phyloP scores from a whole-genome alignment of 2,329 filamentous ascomycete species.

The Ascosphaera apis region DNA sequence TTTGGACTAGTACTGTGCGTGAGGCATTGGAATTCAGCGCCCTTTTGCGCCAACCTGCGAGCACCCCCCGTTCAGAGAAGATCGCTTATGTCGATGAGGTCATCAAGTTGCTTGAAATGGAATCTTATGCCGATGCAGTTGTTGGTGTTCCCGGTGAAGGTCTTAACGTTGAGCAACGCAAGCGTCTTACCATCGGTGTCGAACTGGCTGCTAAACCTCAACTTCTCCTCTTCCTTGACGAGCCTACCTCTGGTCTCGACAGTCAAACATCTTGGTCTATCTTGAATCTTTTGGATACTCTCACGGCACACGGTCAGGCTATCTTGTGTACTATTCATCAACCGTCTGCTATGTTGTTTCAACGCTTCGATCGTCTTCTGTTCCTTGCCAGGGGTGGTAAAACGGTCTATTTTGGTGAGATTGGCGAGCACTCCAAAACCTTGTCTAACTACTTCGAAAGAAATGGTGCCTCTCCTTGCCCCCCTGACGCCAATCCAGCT shows the following conservation, averaged over 20 bases:
- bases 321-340: slow-evolving; percentile 97
- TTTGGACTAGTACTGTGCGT: slow-evolving; percentile 63
- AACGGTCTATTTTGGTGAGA: slow-evolving; percentile 47
- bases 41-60: slow-evolving; percentile 56
- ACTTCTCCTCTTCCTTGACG: slow-evolving; percentile 75
- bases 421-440: slow-evolving; percentile 34
- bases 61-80: slow-evolving; percentile 54
- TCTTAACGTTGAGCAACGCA: slow-evolving; percentile 39
- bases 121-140: slow-evolving; percentile 69
- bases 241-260: slow-evolving; percentile 85
- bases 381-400: slow-evolving; percentile 42
- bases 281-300: slow-evolving; percentile 64
- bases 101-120: slow-evolving; percentile 76
- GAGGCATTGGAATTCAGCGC: slow-evolving; percentile 77
- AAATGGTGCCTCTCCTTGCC: slow-evolving; percentile 37
- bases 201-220: slow-evolving; percentile 83
- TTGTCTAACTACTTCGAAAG: slow-evolving; percentile 40
- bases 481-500: slow-evolving; percentile 43
- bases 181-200: slow-evolving; percentile 81
- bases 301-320: slow-evolving; percentile 71
- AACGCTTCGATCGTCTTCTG: slow-evolving; percentile 48
- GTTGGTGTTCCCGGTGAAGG: slow-evolving; percentile 72
- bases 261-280: slow-evolving; percentile 89
- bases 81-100: slow-evolving; percentile 73
- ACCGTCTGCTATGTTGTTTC: slow-evolving; percentile 85